A percentile compares a stretch with the other conserved stretches of the same genome.
Conservation (phyloP, 805 yeast species). For the Candida oleophila region DNA sequence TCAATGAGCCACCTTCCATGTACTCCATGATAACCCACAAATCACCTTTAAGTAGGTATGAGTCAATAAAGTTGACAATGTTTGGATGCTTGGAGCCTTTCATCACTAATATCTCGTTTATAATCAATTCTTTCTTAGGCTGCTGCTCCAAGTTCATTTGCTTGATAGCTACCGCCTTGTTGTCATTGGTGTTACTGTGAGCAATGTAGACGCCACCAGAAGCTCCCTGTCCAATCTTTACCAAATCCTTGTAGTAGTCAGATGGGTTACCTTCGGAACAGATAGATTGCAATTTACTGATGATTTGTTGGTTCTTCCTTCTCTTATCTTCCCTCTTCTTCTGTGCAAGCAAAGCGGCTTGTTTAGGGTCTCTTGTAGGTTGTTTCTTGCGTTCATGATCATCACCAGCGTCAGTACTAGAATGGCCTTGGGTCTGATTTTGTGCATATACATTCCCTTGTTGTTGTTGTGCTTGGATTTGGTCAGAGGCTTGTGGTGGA, state of each 20-base stretch:
- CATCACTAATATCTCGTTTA: constrained; percentile 95
- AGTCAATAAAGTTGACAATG: constrained; percentile 91
- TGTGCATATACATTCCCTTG: constrained; percentile 6
- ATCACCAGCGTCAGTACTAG: constrained; percentile 12
- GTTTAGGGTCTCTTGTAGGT: constrained; percentile 50
- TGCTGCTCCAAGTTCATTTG: constrained; percentile 95
- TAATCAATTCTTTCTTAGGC: constrained; percentile 92
- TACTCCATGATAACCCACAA: constrained; percentile 99
- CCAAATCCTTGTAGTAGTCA: constrained; percentile 60
- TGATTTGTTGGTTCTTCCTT: constrained; percentile 67
- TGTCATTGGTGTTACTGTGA: constrained; percentile 47
- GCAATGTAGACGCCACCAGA: constrained; percentile 97
- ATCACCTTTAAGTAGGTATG: constrained; percentile 64
- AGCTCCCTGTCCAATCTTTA: constrained; percentile 97
- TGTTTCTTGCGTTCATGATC: constrained; percentile 20
- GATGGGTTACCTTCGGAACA: constrained; percentile 88
- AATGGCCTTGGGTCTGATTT: constrained; percentile 8
- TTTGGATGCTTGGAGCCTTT: constrained; percentile 92
- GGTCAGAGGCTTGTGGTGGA: constrained; percentile 3
- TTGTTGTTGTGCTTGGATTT: constrained; percentile 13
- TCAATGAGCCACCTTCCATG: constrained; percentile 98
- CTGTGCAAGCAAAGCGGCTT: constrained; percentile 56
- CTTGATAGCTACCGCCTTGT: constrained; percentile 81
- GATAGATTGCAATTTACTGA: constrained; percentile 67
- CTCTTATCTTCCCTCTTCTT: constrained; percentile 79